Conservation (phyloP, 1,139 yeast genomes). For the Candida pseudocylindracea region DNA sequence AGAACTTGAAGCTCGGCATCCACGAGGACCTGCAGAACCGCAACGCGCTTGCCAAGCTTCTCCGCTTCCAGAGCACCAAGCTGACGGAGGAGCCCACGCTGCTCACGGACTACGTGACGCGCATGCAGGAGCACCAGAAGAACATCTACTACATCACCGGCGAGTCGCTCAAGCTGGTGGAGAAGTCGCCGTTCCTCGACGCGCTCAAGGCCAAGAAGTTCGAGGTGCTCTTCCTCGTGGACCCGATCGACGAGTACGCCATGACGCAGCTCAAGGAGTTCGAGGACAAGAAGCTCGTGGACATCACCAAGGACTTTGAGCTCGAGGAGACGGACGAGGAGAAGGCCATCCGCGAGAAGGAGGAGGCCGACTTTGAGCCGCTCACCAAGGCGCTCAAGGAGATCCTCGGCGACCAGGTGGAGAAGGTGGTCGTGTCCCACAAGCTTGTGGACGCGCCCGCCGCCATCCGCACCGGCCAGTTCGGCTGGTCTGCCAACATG, state of each 20-base stretch:
- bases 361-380: constrained; percentile 77
- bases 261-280: constrained; percentile 98
- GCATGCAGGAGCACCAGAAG: constrained; percentile 99
- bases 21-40: constrained; percentile 99
- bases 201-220: constrained; percentile 97
- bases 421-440: constrained; percentile 97
- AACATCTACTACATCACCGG: constrained; percentile 98
- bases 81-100: constrained; percentile 88
- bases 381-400: constrained; percentile 94
- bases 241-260: constrained; percentile 99
- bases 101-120: constrained; percentile 88
- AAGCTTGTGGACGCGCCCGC: constrained; percentile 98
- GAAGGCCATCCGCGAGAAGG: constrained; percentile 83
- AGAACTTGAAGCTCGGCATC: constrained; percentile 97
- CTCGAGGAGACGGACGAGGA: constrained; percentile 98
- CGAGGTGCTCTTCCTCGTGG: constrained; percentile 94
- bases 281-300: constrained; percentile 97
- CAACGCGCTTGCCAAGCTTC: constrained; percentile 79
- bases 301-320: constrained; percentile 97
- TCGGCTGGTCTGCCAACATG: constrained; percentile 99
- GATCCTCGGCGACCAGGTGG: constrained; percentile 94
- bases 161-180: constrained; percentile 94
- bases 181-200: constrained; percentile 98
- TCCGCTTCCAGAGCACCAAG: constrained; percentile 95
- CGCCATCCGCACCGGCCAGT: constrained; percentile 98